Evolutionary conservation across 345 rosid species (phyloP), one percentile per base, ranked within the genome.

Genomic region (Geranium rotundifolium): DNA sequence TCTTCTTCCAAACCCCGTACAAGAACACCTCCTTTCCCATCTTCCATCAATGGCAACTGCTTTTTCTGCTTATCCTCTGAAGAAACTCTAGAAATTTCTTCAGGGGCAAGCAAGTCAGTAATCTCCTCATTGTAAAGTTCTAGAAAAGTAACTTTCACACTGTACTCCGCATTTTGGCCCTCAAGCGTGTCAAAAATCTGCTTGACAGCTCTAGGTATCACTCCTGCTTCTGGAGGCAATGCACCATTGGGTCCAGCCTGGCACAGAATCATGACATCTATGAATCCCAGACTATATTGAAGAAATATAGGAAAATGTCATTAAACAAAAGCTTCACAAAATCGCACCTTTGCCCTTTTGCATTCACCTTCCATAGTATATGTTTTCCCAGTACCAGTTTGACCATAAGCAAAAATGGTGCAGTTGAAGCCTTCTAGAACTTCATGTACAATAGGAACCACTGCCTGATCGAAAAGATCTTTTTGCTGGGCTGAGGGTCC

Each of bases 361-460:
- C 96, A 90, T 80, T 93, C 99, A 19, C 99, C 99, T 79, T 93
- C 46, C 99, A n/a, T n/a, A n/a, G n/a, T n/a, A n/a, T n/a, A n/a
- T n/a, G n/a, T n/a, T n/a, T n/a, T n/a, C n/a, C n/a, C 99, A 0
- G 99, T 93, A 62, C 99, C 99, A 52, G 99, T 93, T 80, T 90
- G 99, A 17, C 99, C 99, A 75, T 93, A 93, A 1, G 99, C 99
- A 73, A 93, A 93, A 59, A 93, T 93, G 31, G 99, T 93, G 75
- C 99, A 93, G 37, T 93, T 93, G 68, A 93, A 93, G 13, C 99
- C 99, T 77, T 93, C 99, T 14, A 93, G 81, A 20, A 93, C 99
- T 80, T 93, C 99, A 79, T 88, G 70, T 27, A 93, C 99, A 50
- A 93, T 93, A 4, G 99, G 99, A 76, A 88, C 66, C 7, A 93